These are phyloP conservation scores for Raffaelea deltoideospora DNA, from an alignment of 2,329 filamentous ascomycete species.

Conservation along the genomic window DNA sequence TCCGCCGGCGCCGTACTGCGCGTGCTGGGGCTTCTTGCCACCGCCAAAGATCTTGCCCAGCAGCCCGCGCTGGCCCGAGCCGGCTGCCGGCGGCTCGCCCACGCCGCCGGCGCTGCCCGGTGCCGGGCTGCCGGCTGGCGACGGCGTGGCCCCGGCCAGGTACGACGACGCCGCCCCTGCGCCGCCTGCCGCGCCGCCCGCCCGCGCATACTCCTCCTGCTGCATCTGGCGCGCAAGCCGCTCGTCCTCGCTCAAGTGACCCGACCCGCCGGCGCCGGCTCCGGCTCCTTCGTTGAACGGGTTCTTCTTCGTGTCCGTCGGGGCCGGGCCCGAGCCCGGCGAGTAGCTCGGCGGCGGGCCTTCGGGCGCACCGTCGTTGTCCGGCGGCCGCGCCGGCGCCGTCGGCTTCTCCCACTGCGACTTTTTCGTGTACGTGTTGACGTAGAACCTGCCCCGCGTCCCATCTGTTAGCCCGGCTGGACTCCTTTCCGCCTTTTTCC, in stretches of 20 bases:
- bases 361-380: constrained; percentile 24
- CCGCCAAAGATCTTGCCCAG: constrained; percentile 34
- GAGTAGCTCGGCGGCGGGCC: constrained; percentile 57
- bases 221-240: constrained; percentile 63
- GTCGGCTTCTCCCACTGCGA: constrained; percentile 85
- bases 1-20: constrained; percentile 13
- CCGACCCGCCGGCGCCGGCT: constrained; percentile 12
- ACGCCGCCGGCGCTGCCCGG: background rate
- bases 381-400: constrained; percentile 37
- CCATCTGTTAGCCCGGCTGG: too few relatives aligned
- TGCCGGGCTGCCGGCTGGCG: background rate
- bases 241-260: constrained; percentile 47
- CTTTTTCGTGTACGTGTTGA: constrained; percentile 74
- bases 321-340: constrained; percentile 28
- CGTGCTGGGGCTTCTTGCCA: constrained; percentile 5
- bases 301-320: constrained; percentile 49
- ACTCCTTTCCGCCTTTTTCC: too few relatives aligned
- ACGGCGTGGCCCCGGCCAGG: constrained; percentile 9
- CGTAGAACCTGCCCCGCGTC: constrained; percentile 71
- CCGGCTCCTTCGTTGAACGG: constrained; percentile 35
- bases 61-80: constrained; percentile 28
- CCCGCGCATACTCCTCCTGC: constrained; percentile 63
- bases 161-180: constrained; percentile 22
- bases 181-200: constrained; percentile 17
- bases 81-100: constrained; percentile 3